phyloP scores from a whole-genome alignment of 805 yeast genomes.

The Hanseniaspora osmophila region DNA sequence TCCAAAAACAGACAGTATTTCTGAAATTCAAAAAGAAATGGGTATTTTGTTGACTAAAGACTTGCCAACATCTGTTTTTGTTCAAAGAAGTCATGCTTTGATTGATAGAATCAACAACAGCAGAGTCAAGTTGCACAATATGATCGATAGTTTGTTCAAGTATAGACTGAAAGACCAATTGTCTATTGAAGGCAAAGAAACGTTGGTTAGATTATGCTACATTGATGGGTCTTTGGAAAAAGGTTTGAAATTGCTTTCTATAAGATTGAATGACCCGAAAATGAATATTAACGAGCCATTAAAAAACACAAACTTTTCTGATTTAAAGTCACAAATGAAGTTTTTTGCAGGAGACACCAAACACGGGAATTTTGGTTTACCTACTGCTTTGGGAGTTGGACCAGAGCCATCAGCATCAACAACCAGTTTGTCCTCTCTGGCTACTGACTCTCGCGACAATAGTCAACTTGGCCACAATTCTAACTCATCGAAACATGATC shows the following conservation, averaged over 20 bases:
- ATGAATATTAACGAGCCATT: not conserved
- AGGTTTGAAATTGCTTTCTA: slow-evolving; percentile 24
- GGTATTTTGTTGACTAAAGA: slow-evolving; percentile 28
- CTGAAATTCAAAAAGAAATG: slow-evolving; percentile 42
- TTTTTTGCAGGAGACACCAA: not conserved
- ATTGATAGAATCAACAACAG: slow-evolving; percentile 26
- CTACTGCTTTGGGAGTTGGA: not conserved
- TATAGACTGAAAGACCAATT: slow-evolving; percentile 42
- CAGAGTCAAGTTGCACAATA: slow-evolving; percentile 29
- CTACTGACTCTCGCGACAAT: no score
- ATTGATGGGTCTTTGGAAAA: slow-evolving; percentile 61
- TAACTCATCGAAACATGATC: no score
- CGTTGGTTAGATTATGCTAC: slow-evolving; percentile 54
- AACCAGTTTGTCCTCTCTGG: no score
- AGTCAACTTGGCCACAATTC: no score
- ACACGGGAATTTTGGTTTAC: not conserved
- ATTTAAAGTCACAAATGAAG: slow-evolving; percentile 5
- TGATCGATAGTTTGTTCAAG: slow-evolving; percentile 43
- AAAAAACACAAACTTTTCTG: not conserved
- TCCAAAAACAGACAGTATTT: slow-evolving; percentile 30
- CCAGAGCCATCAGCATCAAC: no score
- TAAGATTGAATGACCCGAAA: slow-evolving; percentile 12
- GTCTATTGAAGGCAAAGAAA: slow-evolving; percentile 63
- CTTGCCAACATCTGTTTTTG: slow-evolving; percentile 15
- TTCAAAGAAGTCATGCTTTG: slow-evolving; percentile 11